Base-by-base conservation (phyloP, 768 basidiomycete species). In the Scleroderma citrinum region DNA sequence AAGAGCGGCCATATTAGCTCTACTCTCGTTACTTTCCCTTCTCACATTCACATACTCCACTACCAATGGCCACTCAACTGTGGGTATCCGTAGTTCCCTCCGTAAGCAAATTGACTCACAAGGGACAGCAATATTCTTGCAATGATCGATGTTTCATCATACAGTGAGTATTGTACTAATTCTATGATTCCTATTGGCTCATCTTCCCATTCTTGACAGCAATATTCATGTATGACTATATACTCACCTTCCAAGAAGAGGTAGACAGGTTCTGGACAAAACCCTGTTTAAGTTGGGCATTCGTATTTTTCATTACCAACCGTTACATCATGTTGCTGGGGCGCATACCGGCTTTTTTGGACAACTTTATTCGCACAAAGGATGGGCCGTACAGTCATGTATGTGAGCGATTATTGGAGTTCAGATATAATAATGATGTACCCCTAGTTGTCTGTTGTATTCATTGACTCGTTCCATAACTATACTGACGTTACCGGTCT, bases 201-300 rank as follows among this genome's bases (percentile, higher is more conserved):
- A 16, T 6, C n/a, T 42, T 26, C 21, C 23, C 16, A 23, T 26
- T 29, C 24, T 16, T n/a, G 4, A 5, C 38, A 59, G 68, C 47
- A 17, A 45, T 70, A 8, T 46, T 69, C 10, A 58, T 69, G 12
- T 72, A 73, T 49, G 77, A 80, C 41, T 76, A 74, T 51, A 36
- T 63, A 44, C 58, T 76, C 31, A 80, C 77, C 0, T 52, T 78
- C 3, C 40, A 49, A 1, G 40, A 51, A 23, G 77, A 80, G 52
- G 60, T 75, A 7, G 68, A 72, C 16, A 59, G 65, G 2, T 73
- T 70, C 56, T 79, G 77, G 77, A 51, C 41, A 5, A 52, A 52
- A 45, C 40, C 58, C 20, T 57, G 59, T 7, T 17, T 68, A 7
- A 65, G 61, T 23, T 72, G 65, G 65, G 65, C 60, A 5, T 60